phyloP scores from a whole-genome alignment of 805 yeast genomes.

The Kodamaea fukazawae region DNA sequence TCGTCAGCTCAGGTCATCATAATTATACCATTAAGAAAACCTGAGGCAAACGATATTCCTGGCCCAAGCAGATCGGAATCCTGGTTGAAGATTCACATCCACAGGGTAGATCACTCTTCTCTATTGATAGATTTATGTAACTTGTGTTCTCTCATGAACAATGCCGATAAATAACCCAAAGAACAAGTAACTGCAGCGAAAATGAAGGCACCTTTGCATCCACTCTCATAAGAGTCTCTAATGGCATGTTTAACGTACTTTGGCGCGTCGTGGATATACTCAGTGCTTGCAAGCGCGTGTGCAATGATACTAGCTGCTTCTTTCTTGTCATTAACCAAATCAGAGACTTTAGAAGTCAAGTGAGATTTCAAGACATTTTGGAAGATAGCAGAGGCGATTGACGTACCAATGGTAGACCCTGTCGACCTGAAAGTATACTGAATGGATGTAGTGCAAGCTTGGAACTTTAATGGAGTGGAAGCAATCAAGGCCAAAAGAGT shows the following conservation, averaged over 20 bases:
- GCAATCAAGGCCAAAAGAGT: conserved; percentile 74
- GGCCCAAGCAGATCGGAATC: too few species aligned
- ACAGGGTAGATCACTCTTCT: conserved; percentile 16
- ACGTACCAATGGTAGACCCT: conserved; percentile 82
- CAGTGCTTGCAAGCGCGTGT: conserved; percentile 55
- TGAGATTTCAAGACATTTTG: conserved; percentile 41
- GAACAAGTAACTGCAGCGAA: conserved; percentile 44
- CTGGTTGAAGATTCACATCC: too few species aligned
- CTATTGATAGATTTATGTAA: conserved; percentile 54
- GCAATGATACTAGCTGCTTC: conserved; percentile 45
- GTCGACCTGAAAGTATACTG: conserved; percentile 86
- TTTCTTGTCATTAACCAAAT: conserved; percentile 25
- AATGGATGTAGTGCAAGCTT: conserved; percentile 85
- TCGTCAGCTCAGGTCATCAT: conserved; percentile 7
- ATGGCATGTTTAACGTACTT: conserved; percentile 45
- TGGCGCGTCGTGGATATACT: conserved; percentile 55
- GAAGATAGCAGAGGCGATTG: conserved; percentile 65
- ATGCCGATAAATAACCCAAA: conserved; percentile 40
- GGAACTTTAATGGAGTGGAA: conserved; percentile 63
- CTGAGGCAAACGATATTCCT: too few species aligned
- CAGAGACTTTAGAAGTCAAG: conserved; percentile 16
- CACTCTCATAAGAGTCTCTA: conserved; percentile 48
- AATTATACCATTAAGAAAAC: conserved; percentile 5
- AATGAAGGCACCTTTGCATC: conserved; percentile 52
- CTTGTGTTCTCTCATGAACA: conserved; percentile 56